Evolutionary conservation across 1,139 yeast species (phyloP), one percentile per base, ranked within the genome.

Genomic region (Hanseniaspora gamundiae): DNA sequence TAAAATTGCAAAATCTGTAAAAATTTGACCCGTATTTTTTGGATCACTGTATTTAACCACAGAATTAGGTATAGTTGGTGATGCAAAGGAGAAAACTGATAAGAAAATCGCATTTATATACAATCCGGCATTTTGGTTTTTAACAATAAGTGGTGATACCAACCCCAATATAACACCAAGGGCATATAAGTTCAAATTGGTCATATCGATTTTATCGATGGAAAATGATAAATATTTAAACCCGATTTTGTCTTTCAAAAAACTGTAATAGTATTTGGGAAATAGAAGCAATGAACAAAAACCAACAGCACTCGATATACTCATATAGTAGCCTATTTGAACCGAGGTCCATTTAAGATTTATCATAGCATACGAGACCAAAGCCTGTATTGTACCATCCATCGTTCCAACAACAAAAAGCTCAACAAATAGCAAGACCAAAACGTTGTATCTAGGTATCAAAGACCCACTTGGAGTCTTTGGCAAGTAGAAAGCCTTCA

Each of bases 281-380:
- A 71, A 66, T 11, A 77, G 56, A 16, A 33, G 13, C 14, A 19
- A 14, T 9, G 36, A 33, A 33, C 13, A 17, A 19, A 33, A 19
- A 3, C 10, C 16, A 17, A 11, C 36, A 7, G 36, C 36, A 33
- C 36, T 19, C 3, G 21, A 10, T 14, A 33, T 3, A 17, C 36
- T 33, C 21, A 33, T 17, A 19, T 17, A 33, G 21, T 33, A 33
- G 22, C 16, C 16, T 3, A 33, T 9, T 14, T 33, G 24, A 4
- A 17, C 36, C 7, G 36, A 33, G 9, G 24, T 22, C 36, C 36
- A 33, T 17, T 22, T 22, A 58, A 76, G 83, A 38, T 55, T 58
- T 55, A 69, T 76, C 27, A 80, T 74, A 0, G 80, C 74, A 54
- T 75, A 83, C 28, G 84, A 62, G 1, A 80, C 58, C 19, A 73